Evolutionary conservation across 345 rosid genomes (phyloP).

Genomic region (Gossypium mustelinum): DNA sequence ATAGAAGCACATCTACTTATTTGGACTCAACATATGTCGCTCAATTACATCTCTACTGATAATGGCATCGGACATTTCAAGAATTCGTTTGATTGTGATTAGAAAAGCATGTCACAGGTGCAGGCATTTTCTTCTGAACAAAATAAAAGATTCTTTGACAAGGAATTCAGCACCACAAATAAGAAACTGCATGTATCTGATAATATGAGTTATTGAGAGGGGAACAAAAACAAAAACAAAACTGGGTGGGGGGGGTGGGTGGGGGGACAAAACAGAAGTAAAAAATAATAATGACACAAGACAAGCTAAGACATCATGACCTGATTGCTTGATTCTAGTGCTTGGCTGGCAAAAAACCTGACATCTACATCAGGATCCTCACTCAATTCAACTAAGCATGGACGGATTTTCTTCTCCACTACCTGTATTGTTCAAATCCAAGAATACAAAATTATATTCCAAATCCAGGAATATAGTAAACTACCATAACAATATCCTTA

Average conservation of each 20-base stretch:
- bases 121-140: not conserved
- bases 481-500: not conserved
- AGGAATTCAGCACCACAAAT: not conserved
- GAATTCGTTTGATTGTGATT: not conserved
- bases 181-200: not conserved
- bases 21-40: no score
- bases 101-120: not conserved
- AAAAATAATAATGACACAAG: not conserved
- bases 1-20: no score
- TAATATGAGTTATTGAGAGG: not conserved
- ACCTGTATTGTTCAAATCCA: conserved; percentile 36
- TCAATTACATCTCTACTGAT: not conserved
- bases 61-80: not conserved
- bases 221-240: not conserved
- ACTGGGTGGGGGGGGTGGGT: not conserved
- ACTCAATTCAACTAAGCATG: conserved; percentile 61
- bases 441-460: not conserved
- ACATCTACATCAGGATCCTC: conserved; percentile 85
- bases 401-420: conserved; percentile 59
- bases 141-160: not conserved
- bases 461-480: not conserved
- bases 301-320: conserved; percentile 46
- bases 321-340: conserved; percentile 49
- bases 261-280: not conserved
- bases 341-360: conserved; percentile 62